Percentiles rank a stretch among this genome's conserved stretches.
phyloP scores from a whole-genome alignment of 768 basidiomycete species.

The Stropharia rugosoannulata region DNA sequence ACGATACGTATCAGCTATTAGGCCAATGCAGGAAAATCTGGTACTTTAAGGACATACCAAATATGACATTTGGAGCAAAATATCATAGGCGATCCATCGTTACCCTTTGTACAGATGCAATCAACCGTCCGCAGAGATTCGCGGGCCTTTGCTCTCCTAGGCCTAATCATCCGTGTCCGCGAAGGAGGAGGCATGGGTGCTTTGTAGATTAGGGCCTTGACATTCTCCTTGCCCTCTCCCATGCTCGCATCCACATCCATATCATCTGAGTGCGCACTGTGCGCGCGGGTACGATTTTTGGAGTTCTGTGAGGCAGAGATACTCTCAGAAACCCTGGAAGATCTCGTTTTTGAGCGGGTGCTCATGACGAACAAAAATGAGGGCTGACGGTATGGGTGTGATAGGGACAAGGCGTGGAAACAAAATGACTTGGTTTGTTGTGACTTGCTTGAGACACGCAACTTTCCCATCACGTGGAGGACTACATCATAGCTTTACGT shows the following conservation, averaged over 20 bases:
- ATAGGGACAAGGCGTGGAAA: conserved; percentile 1
- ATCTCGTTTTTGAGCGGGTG: conserved; percentile 45
- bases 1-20: background rate
- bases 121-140: conserved; percentile 28
- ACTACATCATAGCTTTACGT: background rate
- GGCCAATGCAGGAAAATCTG: background rate
- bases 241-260: conserved; percentile 14
- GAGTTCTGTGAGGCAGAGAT: conserved; percentile 10
- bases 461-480: conserved; percentile 5
- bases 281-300: conserved; percentile 2
- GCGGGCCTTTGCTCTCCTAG: conserved; percentile 21
- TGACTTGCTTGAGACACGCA: conserved; percentile 6
- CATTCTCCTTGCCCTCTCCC: conserved; percentile 13
- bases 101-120: conserved; percentile 67
- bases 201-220: conserved; percentile 3
- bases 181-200: background rate
- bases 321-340: conserved; percentile 22
- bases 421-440: conserved; percentile 10
- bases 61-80: conserved; percentile 67
- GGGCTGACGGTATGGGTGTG: background rate
- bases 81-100: conserved; percentile 85
- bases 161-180: conserved; percentile 7
- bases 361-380: conserved; percentile 31
- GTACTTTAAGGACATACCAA: conserved; percentile 50
- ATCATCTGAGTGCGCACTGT: conserved; percentile 13